These are phyloP conservation scores for Fonsecaea monophora DNA, from an alignment of 2,329 filamentous ascomycete species.

Conservation along the genomic window DNA sequence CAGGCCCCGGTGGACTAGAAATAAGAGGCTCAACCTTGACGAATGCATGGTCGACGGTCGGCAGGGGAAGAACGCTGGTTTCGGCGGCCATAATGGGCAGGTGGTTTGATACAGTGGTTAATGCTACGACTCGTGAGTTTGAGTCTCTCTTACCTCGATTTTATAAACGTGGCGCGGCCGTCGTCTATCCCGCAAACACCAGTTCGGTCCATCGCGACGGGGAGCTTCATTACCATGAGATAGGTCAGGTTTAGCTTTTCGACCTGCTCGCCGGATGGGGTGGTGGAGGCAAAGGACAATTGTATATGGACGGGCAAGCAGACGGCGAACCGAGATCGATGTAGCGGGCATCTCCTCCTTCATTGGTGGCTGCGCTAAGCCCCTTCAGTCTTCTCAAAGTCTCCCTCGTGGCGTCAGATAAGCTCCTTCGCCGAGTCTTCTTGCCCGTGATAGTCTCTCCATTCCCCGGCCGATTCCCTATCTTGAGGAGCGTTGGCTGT, in stretches of 20 bases:
- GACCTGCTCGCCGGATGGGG: neutral
- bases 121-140: neutral
- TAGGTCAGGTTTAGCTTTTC: constrained; percentile 6
- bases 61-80: constrained; percentile 21
- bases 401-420: constrained; percentile 4
- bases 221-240: neutral
- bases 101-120: constrained; percentile 2
- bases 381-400: neutral
- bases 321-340: constrained; percentile 2
- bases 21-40: constrained; percentile 27
- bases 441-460: constrained; percentile 12
- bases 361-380: constrained; percentile 1
- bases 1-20: neutral
- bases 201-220: neutral
- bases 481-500: neutral
- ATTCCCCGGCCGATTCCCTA: constrained; percentile 11
- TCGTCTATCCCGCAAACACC: neutral
- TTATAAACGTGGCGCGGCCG: constrained; percentile 20
- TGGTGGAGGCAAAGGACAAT: neutral
- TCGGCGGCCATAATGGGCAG: constrained; percentile 18
- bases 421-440: constrained; percentile 13
- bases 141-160: constrained; percentile 13
- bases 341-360: constrained; percentile 8
- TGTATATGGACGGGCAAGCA: constrained; percentile 7
- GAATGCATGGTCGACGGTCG: constrained; percentile 22